These are phyloP conservation scores for Glycyrrhiza uralensis DNA, from an alignment of 306 rosid species.

Conservation along the genomic window DNA sequence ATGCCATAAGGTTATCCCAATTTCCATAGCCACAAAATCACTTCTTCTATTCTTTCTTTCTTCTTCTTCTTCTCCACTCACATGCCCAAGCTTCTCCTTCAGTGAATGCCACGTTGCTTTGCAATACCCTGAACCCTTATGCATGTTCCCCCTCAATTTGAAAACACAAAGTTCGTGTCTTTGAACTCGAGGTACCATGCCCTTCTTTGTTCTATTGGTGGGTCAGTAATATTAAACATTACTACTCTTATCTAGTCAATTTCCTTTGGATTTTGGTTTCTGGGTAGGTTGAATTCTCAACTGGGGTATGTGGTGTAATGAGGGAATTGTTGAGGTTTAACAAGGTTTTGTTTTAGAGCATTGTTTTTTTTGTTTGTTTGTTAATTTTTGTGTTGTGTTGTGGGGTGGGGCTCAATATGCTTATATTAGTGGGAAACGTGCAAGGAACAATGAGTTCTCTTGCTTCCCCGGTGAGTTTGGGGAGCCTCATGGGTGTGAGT, in stretches of 20 bases:
- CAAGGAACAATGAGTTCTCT: conserved; percentile 85
- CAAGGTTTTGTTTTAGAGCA: conserved; percentile 8
- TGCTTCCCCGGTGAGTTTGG: conserved; percentile 70
- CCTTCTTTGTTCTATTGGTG: conserved; percentile 9
- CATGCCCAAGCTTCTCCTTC: not conserved
- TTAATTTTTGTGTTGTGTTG: not conserved
- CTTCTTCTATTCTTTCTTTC: conserved; percentile 3
- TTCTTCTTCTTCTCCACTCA: conserved; percentile 6
- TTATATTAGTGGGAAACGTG: conserved; percentile 57
- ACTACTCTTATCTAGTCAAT: not conserved
- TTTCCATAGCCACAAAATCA: conserved; percentile 36
- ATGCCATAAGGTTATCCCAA: conserved; percentile 41
- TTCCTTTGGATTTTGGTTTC: conserved; percentile 18
- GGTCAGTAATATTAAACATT: not conserved
- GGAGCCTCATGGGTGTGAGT: conserved; percentile 52
- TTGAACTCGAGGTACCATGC: conserved; percentile 30
- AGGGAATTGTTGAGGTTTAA: conserved; percentile 15
- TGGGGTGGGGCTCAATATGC: conserved; percentile 42
- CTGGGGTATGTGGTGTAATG: conserved; percentile 13
- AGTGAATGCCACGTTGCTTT: not conserved
- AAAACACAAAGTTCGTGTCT: conserved; percentile 22
- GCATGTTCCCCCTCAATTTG: conserved; percentile 25
- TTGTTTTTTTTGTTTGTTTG: not conserved
- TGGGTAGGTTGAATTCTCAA: conserved; percentile 38
- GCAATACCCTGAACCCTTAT: conserved; percentile 20